Conservation (phyloP, 2,329 filamentous ascomycete species). For the Aspergillus pseudonomiae region DNA sequence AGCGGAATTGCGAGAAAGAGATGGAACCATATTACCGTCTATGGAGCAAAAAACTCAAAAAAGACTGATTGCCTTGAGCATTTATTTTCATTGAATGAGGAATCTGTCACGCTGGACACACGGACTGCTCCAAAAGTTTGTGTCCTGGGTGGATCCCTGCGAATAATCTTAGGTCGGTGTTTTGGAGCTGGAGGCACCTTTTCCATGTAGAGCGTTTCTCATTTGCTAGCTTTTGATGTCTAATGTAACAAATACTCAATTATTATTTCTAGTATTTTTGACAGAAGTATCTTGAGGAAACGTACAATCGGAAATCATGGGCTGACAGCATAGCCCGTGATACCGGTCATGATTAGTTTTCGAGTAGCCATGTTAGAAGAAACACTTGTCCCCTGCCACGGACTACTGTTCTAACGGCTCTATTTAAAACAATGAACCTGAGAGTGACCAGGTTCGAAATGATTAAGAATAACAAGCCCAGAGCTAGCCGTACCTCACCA, state of each 20-base stretch:
- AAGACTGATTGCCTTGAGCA: slow-evolving; percentile 13
- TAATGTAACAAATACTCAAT: background rate
- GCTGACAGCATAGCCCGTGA: background rate
- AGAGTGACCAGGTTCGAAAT: background rate
- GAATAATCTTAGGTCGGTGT: background rate
- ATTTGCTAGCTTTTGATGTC: slow-evolving; percentile 8
- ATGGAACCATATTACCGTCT: slow-evolving; percentile 59
- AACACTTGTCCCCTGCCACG: background rate
- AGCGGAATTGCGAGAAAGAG: slow-evolving; percentile 71
- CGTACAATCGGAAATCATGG: background rate
- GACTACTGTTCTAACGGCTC: background rate
- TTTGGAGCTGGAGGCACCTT: slow-evolving; percentile 14
- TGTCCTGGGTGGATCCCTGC: background rate
- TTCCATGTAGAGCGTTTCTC: slow-evolving; percentile 19
- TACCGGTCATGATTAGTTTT: background rate
- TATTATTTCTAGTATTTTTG: background rate
- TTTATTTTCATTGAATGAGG: background rate
- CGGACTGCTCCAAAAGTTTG: background rate
- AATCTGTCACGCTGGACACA: background rate
- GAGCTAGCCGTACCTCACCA: slow-evolving; percentile 3
- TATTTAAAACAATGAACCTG: background rate
- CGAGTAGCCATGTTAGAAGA: background rate
- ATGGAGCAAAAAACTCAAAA: slow-evolving; percentile 42
- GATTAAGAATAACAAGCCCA: background rate
- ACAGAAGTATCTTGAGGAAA: background rate